These are phyloP conservation scores for Ceriops decandra DNA, from an alignment of 345 rosid species.

Conservation along the genomic window DNA sequence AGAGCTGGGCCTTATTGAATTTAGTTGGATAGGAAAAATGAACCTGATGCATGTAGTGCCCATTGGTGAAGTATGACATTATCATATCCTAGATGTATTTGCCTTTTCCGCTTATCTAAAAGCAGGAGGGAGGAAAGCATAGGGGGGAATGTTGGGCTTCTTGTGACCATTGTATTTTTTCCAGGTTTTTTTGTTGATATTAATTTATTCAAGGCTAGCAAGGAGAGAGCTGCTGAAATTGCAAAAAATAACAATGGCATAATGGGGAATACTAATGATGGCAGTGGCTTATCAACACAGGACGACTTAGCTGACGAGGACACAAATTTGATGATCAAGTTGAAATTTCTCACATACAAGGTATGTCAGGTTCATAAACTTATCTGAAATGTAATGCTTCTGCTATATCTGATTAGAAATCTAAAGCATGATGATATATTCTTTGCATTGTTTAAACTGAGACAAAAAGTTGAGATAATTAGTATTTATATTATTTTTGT, in stretches of 20 bases:
- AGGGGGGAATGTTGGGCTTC: too few species aligned
- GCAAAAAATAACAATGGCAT: constrained; percentile 31
- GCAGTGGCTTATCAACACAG: constrained; percentile 28
- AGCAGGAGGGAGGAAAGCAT: too few species aligned
- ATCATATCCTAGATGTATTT: background rate
- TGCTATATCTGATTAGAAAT: background rate
- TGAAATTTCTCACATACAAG: constrained; percentile 94
- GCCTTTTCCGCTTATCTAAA: too few species aligned
- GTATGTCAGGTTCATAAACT: constrained; percentile 29
- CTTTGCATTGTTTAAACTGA: background rate
- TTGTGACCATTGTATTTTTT: background rate
- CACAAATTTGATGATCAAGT: constrained; percentile 86
- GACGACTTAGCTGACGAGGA: constrained; percentile 78
- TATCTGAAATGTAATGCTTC: background rate
- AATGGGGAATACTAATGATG: constrained; percentile 39
- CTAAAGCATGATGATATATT: background rate
- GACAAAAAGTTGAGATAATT: background rate
- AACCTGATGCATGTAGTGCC: background rate
- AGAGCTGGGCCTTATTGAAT: background rate
- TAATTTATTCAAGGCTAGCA: constrained; percentile 74
- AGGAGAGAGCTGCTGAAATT: constrained; percentile 54
- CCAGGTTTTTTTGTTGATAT: constrained; percentile 93
- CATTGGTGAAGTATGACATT: background rate
- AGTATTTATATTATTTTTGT: too few species aligned
- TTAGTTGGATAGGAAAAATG: background rate